A percentile compares a stretch with the other conserved stretches of the same genome.
These are phyloP conservation scores for Nemania diffusa DNA, from an alignment of 2,329 filamentous ascomycete genomes.

Conservation along the genomic window DNA sequence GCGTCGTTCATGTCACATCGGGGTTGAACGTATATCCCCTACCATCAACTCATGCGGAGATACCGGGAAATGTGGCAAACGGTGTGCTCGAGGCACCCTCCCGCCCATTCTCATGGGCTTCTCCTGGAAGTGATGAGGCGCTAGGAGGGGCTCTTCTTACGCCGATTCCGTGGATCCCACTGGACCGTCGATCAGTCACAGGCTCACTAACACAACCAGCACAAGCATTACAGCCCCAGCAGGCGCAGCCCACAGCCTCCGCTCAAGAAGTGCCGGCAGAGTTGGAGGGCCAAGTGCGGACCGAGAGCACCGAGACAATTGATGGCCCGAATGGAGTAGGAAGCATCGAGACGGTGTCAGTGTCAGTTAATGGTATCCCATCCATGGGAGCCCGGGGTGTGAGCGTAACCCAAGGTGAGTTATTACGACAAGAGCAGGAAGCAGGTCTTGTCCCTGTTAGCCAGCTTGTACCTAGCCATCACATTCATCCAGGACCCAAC, in stretches of 20 bases:
- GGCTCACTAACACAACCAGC: slow-evolving; percentile 35
- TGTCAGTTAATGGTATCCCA: slow-evolving; percentile 76
- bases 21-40: slow-evolving; percentile 84
- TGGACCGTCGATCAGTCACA: slow-evolving; percentile 43
- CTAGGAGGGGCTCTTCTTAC: slow-evolving; percentile 91
- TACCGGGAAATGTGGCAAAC: slow-evolving; percentile 68
- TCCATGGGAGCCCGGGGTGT: slow-evolving; percentile 61
- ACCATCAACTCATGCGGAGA: slow-evolving; percentile 71
- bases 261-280: slow-evolving; percentile 50
- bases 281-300: slow-evolving; percentile 71
- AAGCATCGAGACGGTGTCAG: slow-evolving; percentile 82
- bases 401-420: slow-evolving; percentile 83
- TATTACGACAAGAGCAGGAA: slow-evolving; percentile 86
- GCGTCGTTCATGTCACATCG: slow-evolving; percentile 90
- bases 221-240: slow-evolving; percentile 21
- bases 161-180: slow-evolving; percentile 86
- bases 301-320: slow-evolving; percentile 81
- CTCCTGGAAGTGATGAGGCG: slow-evolving; percentile 84
- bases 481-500: slow-evolving; percentile 41
- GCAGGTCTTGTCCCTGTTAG: slow-evolving; percentile 79
- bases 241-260: slow-evolving; percentile 40
- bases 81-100: slow-evolving; percentile 64
- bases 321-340: slow-evolving; percentile 83
- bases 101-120: slow-evolving; percentile 51
- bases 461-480: slow-evolving; percentile 62